A percentile compares a stretch with the other conserved stretches of the same genome.
phyloP scores from a whole-genome alignment of 2,329 filamentous ascomycete genomes.

The Aspergillus sp. region DNA sequence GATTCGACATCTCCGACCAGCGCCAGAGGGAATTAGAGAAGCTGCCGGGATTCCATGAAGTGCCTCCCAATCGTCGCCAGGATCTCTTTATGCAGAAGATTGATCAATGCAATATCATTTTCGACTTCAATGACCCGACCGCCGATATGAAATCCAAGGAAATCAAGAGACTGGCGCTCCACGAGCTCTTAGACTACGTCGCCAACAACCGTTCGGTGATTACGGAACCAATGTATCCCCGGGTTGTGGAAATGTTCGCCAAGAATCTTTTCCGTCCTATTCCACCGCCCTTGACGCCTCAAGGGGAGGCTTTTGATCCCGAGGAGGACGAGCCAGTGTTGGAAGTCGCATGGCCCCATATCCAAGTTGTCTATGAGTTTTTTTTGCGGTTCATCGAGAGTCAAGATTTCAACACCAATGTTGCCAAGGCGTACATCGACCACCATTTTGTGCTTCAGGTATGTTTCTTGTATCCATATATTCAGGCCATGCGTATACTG shows the following conservation, averaged over 20 bases:
- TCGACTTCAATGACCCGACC: slow-evolving; percentile 97
- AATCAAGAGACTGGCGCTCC: slow-evolving; percentile 92
- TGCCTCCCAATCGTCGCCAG: slow-evolving; percentile 86
- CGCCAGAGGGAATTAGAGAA: slow-evolving; percentile 86
- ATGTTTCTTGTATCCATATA: slow-evolving; percentile 4
- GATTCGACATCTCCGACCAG: slow-evolving; percentile 96
- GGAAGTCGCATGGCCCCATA: slow-evolving; percentile 98
- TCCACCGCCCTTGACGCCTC: slow-evolving; percentile 92
- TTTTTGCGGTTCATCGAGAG: slow-evolving; percentile 98
- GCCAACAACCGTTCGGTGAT: slow-evolving; percentile 98
- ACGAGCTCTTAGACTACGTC: slow-evolving; percentile 95
- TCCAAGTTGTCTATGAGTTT: slow-evolving; percentile 99
- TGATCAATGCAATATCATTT: slow-evolving; percentile 99
- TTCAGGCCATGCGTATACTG: slow-evolving; percentile 1
- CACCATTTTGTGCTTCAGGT: slow-evolving; percentile 89
- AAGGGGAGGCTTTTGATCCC: slow-evolving; percentile 95
- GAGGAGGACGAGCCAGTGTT: slow-evolving; percentile 97
- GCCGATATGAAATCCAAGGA: slow-evolving; percentile 99
- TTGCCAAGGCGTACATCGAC: slow-evolving; percentile 97
- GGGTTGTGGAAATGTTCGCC: slow-evolving; percentile 97
- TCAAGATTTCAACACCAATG: slow-evolving; percentile 99
- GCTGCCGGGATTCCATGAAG: slow-evolving; percentile 94
- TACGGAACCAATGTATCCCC: slow-evolving; percentile 97
- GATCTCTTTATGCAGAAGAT: slow-evolving; percentile 99
- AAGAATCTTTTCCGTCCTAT: slow-evolving; percentile 98